phyloP scores from a whole-genome alignment of 495 filamentous ascomycete genomes.

The Xylaria nigripes region DNA sequence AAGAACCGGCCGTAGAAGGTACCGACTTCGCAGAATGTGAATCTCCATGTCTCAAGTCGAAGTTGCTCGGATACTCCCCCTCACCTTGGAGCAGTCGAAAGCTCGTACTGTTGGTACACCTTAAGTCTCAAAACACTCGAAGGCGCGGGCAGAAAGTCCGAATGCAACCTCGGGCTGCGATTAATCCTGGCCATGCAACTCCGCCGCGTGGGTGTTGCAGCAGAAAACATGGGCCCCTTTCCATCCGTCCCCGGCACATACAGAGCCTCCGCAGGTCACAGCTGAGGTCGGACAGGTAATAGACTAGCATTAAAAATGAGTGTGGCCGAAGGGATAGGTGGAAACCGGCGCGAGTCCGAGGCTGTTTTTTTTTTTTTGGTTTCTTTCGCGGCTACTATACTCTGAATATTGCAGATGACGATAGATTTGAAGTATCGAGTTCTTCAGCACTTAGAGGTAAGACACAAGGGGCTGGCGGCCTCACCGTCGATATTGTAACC shows the following conservation, averaged over 20 bases:
- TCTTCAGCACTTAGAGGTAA: not conserved
- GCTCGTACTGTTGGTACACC: not conserved
- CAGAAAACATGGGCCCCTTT: not conserved
- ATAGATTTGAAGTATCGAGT: not conserved
- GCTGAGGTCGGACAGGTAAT: not conserved
- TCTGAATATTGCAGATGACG: not conserved
- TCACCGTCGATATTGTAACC: constrained; percentile 12
- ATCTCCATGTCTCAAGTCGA: not conserved
- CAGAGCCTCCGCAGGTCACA: constrained; percentile 7
- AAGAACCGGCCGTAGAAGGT: not conserved
- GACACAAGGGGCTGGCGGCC: not conserved
- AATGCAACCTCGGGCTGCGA: constrained; percentile 8
- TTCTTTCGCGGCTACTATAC: no score
- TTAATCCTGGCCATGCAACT: constrained; percentile 8
- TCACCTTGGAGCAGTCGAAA: constrained; percentile 1
- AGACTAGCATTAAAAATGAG: not conserved
- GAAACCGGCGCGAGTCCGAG: not conserved
- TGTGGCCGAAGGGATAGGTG: not conserved
- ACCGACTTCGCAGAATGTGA: not conserved
- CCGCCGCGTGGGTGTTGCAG: constrained; percentile 12
- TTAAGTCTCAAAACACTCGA: not conserved
- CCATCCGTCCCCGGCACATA: constrained; percentile 4
- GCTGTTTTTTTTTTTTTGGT: not conserved
- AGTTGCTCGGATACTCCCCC: not conserved
- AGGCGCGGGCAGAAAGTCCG: not conserved